Conservation (phyloP, 2,329 filamentous ascomycete genomes). For the Calonectria fujianensis region DNA sequence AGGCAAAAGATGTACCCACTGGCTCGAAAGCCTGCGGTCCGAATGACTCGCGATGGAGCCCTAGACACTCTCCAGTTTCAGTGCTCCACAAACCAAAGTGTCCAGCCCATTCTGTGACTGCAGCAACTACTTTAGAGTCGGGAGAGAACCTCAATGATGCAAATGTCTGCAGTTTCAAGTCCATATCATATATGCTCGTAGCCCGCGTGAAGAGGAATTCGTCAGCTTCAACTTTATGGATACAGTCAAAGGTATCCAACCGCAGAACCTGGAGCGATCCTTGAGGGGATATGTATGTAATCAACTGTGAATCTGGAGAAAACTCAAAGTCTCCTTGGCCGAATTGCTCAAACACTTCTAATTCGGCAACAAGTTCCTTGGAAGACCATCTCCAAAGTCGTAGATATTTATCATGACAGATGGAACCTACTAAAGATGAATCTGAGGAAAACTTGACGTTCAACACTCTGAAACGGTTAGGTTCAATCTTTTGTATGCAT, state of each 20-base stretch:
- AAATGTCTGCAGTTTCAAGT: not conserved
- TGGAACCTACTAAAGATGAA: not conserved
- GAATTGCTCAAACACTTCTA: not conserved
- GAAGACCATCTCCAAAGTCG: not conserved
- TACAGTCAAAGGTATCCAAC: conserved; percentile 6
- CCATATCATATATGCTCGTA: not conserved
- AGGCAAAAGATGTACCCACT: not conserved
- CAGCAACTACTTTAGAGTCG: conserved; percentile 1
- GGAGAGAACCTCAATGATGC: not conserved
- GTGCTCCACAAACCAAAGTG: not conserved
- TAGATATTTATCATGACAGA: not conserved
- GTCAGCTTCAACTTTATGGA: not conserved
- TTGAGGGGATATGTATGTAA: not conserved
- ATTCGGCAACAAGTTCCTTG: not conserved
- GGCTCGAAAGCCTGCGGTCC: not conserved
- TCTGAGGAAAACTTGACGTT: conserved; percentile 15
- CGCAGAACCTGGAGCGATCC: not conserved
- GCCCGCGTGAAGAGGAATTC: not conserved
- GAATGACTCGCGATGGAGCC: not conserved
- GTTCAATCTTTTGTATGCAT: not conserved
- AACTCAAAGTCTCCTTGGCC: not conserved
- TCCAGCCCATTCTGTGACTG: not conserved
- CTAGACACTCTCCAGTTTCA: not conserved
- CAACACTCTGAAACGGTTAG: too few species aligned
- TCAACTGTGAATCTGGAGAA: conserved; percentile 6